These are phyloP conservation scores for Setomelanomma holmii DNA, from an alignment of 2,329 filamentous ascomycete species.

Conservation along the genomic window DNA sequence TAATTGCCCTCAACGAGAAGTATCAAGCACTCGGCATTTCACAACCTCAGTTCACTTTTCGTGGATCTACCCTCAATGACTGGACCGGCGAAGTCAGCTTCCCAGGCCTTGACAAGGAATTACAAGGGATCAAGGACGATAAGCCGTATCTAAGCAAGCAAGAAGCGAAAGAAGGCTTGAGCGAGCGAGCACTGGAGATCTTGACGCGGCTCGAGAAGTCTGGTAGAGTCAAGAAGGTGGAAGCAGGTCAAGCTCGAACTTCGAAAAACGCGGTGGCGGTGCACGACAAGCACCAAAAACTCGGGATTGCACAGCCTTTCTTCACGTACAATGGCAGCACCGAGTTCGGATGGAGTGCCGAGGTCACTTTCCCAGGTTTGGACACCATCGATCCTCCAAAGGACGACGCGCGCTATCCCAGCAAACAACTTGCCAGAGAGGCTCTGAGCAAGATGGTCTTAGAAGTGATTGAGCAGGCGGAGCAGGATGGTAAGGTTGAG, in stretches of 20 bases:
- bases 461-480: slow-evolving; percentile 30
- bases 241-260: not conserved
- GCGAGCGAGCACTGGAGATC: slow-evolving; percentile 37
- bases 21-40: slow-evolving; percentile 33
- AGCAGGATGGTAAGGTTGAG: slow-evolving; percentile 27
- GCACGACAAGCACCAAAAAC: slow-evolving; percentile 34
- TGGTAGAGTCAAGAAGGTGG: slow-evolving; percentile 30
- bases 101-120: slow-evolving; percentile 19
- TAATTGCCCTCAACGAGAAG: slow-evolving; percentile 32
- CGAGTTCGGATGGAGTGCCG: slow-evolving; percentile 26
- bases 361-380: slow-evolving; percentile 30
- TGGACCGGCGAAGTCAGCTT: slow-evolving; percentile 35
- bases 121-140: slow-evolving; percentile 30
- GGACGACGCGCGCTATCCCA: slow-evolving; percentile 7
- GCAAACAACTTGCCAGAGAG: slow-evolving; percentile 55
- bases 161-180: slow-evolving; percentile 52
- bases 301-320: slow-evolving; percentile 28
- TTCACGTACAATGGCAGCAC: slow-evolving; percentile 24
- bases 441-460: slow-evolving; percentile 44
- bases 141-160: slow-evolving; percentile 42
- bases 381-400: slow-evolving; percentile 28
- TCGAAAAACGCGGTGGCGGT: slow-evolving; percentile 30
- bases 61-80: slow-evolving; percentile 13
- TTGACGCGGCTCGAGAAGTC: slow-evolving; percentile 30
- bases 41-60: slow-evolving; percentile 28